Evolutionary conservation across 106 monocot genomes (phyloP).

Genomic region (Cymbidium sinense): DNA sequence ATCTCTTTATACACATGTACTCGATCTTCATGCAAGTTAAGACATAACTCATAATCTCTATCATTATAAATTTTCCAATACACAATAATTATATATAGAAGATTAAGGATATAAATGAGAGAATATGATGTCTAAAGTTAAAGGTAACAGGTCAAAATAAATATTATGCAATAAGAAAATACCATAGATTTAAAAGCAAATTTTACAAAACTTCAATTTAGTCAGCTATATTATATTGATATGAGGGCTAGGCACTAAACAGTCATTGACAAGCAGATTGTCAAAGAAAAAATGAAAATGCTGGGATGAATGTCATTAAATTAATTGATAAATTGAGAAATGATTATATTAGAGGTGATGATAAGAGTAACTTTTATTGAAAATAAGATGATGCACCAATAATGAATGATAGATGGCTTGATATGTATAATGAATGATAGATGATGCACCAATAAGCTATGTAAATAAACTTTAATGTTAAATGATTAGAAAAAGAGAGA

Average conservation of each 20-base stretch:
- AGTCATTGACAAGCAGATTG: background rate
- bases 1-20: too few relatives aligned
- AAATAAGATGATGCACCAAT: background rate
- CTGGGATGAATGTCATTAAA: background rate
- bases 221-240: background rate
- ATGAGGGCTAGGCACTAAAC: background rate
- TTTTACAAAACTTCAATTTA: background rate
- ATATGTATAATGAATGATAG: background rate
- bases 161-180: background rate
- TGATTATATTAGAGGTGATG: background rate
- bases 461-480: too few relatives aligned
- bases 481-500: too few relatives aligned
- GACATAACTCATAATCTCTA: too few relatives aligned
- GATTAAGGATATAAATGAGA: background rate
- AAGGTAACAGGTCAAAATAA: background rate
- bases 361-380: background rate
- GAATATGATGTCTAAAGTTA: background rate
- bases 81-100: background rate
- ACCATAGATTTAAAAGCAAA: background rate
- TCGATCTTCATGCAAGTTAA: too few relatives aligned
- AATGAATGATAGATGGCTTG: background rate
- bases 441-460: background rate
- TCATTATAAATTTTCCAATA: too few relatives aligned
- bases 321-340: background rate
- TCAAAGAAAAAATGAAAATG: background rate